A percentile compares a stretch with the other conserved stretches of the same genome.
Conservation (phyloP, 2,329 filamentous ascomycete species). For the Epichloe festucae region DNA sequence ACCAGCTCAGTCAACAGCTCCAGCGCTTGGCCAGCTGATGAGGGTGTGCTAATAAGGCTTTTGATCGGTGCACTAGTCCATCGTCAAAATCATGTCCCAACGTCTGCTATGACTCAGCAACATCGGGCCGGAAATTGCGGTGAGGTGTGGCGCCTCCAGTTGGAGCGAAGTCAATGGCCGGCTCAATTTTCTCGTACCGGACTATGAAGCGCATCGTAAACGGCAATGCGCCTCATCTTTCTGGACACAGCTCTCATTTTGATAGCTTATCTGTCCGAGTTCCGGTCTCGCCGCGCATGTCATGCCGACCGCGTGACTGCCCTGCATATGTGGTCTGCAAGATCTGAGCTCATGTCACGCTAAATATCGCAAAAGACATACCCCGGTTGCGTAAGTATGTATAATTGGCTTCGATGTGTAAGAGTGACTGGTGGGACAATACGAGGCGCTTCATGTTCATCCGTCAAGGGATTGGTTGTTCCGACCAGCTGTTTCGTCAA, state of each 20-base stretch:
- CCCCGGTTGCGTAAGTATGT: background rate
- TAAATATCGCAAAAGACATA: background rate
- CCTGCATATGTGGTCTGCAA: background rate
- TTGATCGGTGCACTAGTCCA: background rate
- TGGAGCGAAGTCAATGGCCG: background rate
- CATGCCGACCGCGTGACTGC: background rate
- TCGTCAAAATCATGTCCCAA: background rate
- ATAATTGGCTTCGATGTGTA: background rate
- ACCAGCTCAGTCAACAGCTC: background rate
- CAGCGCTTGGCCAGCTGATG: background rate
- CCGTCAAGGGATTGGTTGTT: too few relatives aligned
- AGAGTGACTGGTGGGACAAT: background rate
- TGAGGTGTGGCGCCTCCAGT: background rate
- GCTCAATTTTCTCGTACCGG: background rate
- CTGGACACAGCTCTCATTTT: background rate
- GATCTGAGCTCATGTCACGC: constrained; percentile 3
- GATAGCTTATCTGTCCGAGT: background rate
- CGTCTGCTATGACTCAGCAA: background rate
- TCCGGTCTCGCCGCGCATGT: background rate
- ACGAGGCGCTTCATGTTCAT: too few relatives aligned
- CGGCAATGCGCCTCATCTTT: background rate
- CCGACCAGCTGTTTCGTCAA: too few relatives aligned
- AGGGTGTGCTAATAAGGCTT: background rate
- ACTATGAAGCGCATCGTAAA: background rate
- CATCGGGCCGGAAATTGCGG: background rate